These are phyloP conservation scores for Clavispora carvajalis DNA, from an alignment of 805 yeast genomes.

Conservation along the genomic window DNA sequence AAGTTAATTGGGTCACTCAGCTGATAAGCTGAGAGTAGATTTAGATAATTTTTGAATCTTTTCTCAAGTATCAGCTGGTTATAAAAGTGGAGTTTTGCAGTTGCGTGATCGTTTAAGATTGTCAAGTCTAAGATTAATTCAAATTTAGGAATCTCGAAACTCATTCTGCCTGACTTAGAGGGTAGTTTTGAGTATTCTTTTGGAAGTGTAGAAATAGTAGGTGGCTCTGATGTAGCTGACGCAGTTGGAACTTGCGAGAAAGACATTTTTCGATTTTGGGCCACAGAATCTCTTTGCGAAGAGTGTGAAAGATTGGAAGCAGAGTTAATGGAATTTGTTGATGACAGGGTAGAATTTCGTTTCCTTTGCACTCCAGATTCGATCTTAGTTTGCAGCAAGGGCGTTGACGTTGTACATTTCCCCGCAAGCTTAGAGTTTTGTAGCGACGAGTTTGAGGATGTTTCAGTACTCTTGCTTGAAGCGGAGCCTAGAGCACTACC, in stretches of 20 bases:
- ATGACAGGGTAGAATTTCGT: neutral
- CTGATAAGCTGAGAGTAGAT: conserved; percentile 26
- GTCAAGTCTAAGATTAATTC: conserved; percentile 19
- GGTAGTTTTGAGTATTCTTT: neutral
- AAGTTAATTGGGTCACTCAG: conserved; percentile 34
- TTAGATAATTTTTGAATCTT: conserved; percentile 29
- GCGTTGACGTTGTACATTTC: neutral
- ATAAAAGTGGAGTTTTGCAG: conserved; percentile 17
- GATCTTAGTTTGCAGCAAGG: neutral
- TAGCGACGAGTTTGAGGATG: neutral
- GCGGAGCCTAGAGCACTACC: neutral
- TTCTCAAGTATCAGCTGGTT: conserved; percentile 26
- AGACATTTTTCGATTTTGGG: neutral
- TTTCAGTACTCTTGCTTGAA: neutral
- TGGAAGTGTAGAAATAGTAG: neutral
- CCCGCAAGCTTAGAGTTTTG: neutral
- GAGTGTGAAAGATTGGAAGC: neutral
- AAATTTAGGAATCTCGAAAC: conserved; percentile 13
- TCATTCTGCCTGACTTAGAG: neutral
- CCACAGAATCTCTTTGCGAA: neutral
- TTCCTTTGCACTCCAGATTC: neutral
- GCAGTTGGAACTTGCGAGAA: conserved; percentile 2
- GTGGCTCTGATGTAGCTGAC: neutral
- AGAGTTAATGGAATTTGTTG: neutral
- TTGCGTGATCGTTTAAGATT: conserved; percentile 21